Evolutionary conservation across 345 rosid species (phyloP).

Genomic region (Gossypium anomalum): DNA sequence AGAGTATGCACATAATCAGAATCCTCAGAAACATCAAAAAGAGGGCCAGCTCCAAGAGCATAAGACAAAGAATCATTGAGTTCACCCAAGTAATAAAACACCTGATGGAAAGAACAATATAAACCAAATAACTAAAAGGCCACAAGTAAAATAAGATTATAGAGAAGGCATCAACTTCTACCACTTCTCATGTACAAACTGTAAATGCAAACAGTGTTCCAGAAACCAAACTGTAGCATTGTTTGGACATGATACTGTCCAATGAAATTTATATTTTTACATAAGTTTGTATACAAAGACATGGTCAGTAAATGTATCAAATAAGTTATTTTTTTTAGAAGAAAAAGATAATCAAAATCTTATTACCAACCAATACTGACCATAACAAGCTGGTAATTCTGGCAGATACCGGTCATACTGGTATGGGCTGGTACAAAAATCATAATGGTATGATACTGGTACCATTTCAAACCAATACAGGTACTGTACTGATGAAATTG

Average conservation of each 20-base stretch:
- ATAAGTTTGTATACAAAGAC: neutral
- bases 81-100: conserved; percentile 93
- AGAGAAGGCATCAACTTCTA: neutral
- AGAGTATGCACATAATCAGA: conserved; percentile 92
- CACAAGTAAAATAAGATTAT: neutral
- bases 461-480: neutral
- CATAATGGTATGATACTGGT: neutral
- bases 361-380: neutral
- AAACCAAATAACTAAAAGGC: neutral
- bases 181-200: neutral
- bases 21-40: conserved; percentile 94
- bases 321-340: neutral
- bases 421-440: neutral
- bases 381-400: neutral
- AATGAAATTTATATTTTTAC: neutral
- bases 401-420: neutral
- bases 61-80: conserved; percentile 94
- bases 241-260: neutral
- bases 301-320: neutral
- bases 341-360: neutral
- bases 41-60: conserved; percentile 96
- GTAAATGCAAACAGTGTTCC: neutral
- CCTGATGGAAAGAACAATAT: conserved; percentile 37
- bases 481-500: neutral
- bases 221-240: neutral